These are phyloP conservation scores for Epichloe hybrida DNA, from an alignment of 2,329 filamentous ascomycete species.

Conservation along the genomic window DNA sequence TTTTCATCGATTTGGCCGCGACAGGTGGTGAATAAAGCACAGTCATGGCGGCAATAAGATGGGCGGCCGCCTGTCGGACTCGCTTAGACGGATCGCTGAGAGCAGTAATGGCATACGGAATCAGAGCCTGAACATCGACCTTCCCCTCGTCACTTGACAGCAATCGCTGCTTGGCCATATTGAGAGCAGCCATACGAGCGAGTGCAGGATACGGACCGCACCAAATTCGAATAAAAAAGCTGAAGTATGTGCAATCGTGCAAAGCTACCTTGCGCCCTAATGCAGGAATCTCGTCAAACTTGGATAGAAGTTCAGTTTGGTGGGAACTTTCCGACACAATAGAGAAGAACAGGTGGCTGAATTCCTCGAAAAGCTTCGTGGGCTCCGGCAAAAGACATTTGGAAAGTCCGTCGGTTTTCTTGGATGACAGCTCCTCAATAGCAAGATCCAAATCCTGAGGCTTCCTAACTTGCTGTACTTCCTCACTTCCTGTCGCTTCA, in stretches of 20 bases:
- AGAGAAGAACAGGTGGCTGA: conserved; percentile 44
- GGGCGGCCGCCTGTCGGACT: conserved; percentile 62
- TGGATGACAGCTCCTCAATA: conserved; percentile 24
- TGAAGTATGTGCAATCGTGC: conserved; percentile 53
- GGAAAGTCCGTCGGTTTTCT: conserved; percentile 22
- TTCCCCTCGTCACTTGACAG: conserved; percentile 33
- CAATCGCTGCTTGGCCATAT: conserved; percentile 45
- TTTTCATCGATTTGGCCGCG: conserved; percentile 25
- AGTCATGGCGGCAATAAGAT: conserved; percentile 46
- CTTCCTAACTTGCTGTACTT: conserved; percentile 12
- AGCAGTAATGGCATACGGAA: conserved; percentile 70
- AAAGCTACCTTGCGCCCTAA: conserved; percentile 41
- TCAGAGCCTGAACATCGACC: conserved; percentile 59
- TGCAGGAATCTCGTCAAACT: conserved; percentile 41
- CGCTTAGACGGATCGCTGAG: conserved; percentile 63
- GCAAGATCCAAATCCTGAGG: conserved; percentile 25
- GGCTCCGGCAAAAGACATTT: conserved; percentile 40
- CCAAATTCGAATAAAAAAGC: conserved; percentile 65
- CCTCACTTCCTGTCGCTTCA: conserved; percentile 30
- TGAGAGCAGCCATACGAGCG: conserved; percentile 55
- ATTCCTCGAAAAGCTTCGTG: conserved; percentile 41
- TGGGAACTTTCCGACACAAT: conserved; percentile 33
- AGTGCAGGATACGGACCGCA: conserved; percentile 56
- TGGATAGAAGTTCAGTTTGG: conserved; percentile 25
- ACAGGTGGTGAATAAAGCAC: conserved; percentile 28